phyloP scores from a whole-genome alignment of 805 yeast genomes.

The Suhomyces faveliae region DNA sequence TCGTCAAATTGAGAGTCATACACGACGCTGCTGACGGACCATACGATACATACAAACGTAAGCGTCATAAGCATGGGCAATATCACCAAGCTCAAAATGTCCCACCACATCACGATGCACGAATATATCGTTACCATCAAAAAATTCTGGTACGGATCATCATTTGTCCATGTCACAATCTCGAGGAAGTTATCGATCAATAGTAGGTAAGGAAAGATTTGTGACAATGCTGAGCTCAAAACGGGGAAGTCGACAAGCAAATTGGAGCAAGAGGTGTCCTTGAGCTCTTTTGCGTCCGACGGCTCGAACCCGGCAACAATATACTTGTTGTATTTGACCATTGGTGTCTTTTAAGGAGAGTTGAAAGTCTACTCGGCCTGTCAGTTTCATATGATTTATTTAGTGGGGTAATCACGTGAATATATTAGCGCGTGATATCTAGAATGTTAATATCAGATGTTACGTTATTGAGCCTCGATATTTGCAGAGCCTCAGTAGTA shows the following conservation, averaged over 20 bases:
- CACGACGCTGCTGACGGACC: constrained; percentile 44
- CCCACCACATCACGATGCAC: constrained; percentile 45
- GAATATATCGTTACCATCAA: constrained; percentile 39
- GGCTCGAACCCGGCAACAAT: constrained; percentile 37
- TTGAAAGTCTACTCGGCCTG: neutral
- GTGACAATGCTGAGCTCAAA: constrained; percentile 46
- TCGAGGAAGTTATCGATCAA: constrained; percentile 45
- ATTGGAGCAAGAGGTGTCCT: constrained; percentile 26
- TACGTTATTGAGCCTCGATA: too few relatives aligned
- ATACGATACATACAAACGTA: constrained; percentile 39
- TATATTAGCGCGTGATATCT: neutral
- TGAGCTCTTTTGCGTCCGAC: constrained; percentile 33
- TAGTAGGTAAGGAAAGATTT: constrained; percentile 47
- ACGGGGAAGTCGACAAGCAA: constrained; percentile 45
- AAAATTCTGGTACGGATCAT: constrained; percentile 47
- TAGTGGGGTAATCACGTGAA: neutral
- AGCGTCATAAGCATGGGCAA: constrained; percentile 41
- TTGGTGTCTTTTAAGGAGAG: neutral
- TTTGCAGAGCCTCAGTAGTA: too few relatives aligned
- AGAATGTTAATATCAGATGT: too few relatives aligned
- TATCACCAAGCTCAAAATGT: constrained; percentile 27
- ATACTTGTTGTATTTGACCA: constrained; percentile 3
- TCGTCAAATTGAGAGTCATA: constrained; percentile 44
- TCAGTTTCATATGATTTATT: neutral
- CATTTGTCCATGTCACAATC: constrained; percentile 55